Evolutionary conservation across 2,329 filamentous ascomycete species (phyloP).

Genomic region (Myriosclerotinia curreyana): DNA sequence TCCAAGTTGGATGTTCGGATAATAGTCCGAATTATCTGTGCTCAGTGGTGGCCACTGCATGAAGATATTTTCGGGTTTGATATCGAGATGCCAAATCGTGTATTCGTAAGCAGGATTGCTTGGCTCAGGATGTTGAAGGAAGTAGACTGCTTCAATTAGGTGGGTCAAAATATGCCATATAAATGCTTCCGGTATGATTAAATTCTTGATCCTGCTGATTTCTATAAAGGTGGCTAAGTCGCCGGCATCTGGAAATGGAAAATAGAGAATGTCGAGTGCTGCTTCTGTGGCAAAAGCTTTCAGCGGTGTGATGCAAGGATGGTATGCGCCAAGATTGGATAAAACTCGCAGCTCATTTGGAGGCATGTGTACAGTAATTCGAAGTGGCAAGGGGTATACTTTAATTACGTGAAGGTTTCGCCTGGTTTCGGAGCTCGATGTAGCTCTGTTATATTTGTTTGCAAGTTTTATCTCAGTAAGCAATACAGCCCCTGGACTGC

Average conservation of each 20-base stretch:
- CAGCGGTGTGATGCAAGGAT: background rate
- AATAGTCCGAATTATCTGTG: background rate
- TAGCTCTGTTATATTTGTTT: background rate
- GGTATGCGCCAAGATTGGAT: background rate
- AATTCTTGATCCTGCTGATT: background rate
- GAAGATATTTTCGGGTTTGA: background rate
- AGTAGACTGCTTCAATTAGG: background rate
- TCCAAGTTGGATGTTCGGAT: background rate
- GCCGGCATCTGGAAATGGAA: background rate
- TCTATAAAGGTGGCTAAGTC: background rate
- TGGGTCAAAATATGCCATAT: background rate
- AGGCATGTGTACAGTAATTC: background rate
- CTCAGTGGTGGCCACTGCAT: background rate
- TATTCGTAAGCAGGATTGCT: background rate
- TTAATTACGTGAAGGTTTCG: background rate
- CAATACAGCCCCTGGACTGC: background rate
- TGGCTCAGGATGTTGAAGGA: background rate
- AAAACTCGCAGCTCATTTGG: background rate
- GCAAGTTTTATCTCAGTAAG: background rate
- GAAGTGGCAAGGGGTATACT: background rate
- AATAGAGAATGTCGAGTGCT: background rate
- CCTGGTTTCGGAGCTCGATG: background rate
- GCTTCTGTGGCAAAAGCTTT: background rate
- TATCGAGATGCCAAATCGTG: background rate
- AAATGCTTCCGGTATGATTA: background rate